A percentile compares a stretch with the other conserved stretches of the same genome.
Conservation (phyloP, 192 early-diverging fungal genomes). For the Jimgerdemannia lactiflua region DNA sequence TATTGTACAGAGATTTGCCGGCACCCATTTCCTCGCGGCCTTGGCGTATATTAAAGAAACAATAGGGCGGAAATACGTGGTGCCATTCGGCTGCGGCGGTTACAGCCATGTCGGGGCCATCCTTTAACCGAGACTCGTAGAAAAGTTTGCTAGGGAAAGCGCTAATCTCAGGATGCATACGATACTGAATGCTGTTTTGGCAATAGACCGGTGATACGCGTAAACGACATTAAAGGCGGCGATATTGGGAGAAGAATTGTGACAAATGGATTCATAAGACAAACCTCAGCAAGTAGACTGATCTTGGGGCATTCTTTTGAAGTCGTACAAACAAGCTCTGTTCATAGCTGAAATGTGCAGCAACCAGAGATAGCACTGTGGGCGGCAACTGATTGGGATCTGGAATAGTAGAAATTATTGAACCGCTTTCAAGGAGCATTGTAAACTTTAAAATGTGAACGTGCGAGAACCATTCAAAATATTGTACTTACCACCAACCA, state of each 20-base stretch:
- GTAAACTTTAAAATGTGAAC: background rate
- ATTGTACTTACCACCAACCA: constrained; percentile 74
- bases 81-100: constrained; percentile 78
- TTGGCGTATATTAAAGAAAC: constrained; percentile 69
- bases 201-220: no score
- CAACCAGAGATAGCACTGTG: constrained; percentile 76
- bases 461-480: background rate
- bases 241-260: background rate
- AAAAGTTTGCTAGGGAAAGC: constrained; percentile 76
- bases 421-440: background rate
- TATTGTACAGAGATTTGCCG: constrained; percentile 74
- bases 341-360: constrained; percentile 72
- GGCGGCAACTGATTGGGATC: constrained; percentile 95
- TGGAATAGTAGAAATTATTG: constrained; percentile 12
- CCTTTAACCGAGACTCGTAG: constrained; percentile 71
- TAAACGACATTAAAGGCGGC: background rate
- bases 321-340: constrained; percentile 88
- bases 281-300: constrained; percentile 70
- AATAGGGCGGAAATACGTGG: constrained; percentile 66
- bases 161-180: constrained; percentile 95
- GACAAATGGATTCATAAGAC: background rate
- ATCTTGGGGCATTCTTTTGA: constrained; percentile 59
- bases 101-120: constrained; percentile 67
- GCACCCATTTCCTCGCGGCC: constrained; percentile 62
- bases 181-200: constrained; percentile 80